phyloP scores from a whole-genome alignment of 2,329 filamentous ascomycete species.

The Hymenoscyphus salicellus region DNA sequence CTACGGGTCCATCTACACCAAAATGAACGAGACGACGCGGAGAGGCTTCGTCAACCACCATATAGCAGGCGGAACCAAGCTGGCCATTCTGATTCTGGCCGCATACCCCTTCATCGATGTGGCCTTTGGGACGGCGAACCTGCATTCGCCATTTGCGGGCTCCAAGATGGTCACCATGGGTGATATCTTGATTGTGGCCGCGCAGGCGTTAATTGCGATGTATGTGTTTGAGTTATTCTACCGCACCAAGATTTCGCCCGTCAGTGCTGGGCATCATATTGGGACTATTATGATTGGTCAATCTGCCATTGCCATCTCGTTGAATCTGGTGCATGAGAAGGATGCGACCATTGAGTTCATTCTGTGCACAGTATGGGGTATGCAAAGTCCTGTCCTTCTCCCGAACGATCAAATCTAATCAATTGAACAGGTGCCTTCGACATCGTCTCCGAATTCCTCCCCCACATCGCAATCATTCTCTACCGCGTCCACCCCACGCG shows the following conservation, averaged over 20 bases:
- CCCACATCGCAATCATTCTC: slow-evolving; percentile 45
- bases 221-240: slow-evolving; percentile 47
- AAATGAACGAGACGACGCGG: slow-evolving; percentile 38
- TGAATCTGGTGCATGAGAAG: slow-evolving; percentile 28
- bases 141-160: slow-evolving; percentile 35
- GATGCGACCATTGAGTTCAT: slow-evolving; percentile 34
- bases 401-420: background rate
- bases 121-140: slow-evolving; percentile 35
- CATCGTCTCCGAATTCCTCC: slow-evolving; percentile 46
- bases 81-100: slow-evolving; percentile 40
- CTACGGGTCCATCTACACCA: slow-evolving; percentile 38
- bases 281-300: slow-evolving; percentile 40
- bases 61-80: slow-evolving; percentile 42
- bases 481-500: slow-evolving; percentile 41
- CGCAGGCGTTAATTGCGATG: slow-evolving; percentile 45
- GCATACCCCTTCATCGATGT: slow-evolving; percentile 44
- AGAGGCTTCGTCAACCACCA: slow-evolving; percentile 47
- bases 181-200: slow-evolving; percentile 40
- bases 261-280: slow-evolving; percentile 42
- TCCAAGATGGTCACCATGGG: slow-evolving; percentile 39
- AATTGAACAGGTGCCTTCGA: slow-evolving; percentile 43
- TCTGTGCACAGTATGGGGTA: slow-evolving; percentile 34
- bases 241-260: slow-evolving; percentile 40
- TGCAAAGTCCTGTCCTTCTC: background rate
- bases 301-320: slow-evolving; percentile 40